Evolutionary conservation across 2,329 filamentous ascomycete genomes (phyloP).

Genomic region (Colletotrichum caudatum): DNA sequence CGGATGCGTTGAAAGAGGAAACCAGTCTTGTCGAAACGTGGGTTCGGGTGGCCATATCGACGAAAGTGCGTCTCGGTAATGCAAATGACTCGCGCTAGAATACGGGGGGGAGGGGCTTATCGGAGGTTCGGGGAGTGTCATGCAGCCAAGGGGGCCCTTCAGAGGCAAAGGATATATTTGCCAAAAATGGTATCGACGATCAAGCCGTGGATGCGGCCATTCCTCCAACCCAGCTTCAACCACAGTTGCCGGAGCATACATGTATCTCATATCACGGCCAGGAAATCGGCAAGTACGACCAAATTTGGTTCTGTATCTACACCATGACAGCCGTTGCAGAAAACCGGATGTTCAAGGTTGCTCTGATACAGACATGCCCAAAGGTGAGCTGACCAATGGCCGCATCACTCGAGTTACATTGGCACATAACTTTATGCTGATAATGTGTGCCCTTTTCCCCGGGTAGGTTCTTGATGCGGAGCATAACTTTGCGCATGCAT

Average conservation of each 20-base stretch:
- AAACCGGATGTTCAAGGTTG: conserved; percentile 25
- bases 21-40: background rate
- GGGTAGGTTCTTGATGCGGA: conserved; percentile 15
- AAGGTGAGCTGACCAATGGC: conserved; percentile 13
- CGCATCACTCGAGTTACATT: background rate
- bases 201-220: background rate
- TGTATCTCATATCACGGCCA: background rate
- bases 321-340: conserved; percentile 6
- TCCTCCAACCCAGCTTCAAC: background rate
- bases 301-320: background rate
- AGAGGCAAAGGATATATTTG: conserved; percentile 18
- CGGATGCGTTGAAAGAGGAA: too few species aligned
- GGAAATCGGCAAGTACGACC: background rate
- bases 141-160: background rate
- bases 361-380: conserved; percentile 26
- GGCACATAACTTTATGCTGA: background rate
- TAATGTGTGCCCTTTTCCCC: too few species aligned
- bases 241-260: background rate
- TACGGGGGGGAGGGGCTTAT: conserved; percentile 26
- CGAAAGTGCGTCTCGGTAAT: background rate
- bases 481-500: conserved; percentile 29
- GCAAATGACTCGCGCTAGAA: conserved; percentile 16
- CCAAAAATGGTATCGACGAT: conserved; percentile 18
- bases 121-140: background rate
- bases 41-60: background rate